Conservation (phyloP, 345 rosid genomes). For the Arabidopsis suecica region DNA sequence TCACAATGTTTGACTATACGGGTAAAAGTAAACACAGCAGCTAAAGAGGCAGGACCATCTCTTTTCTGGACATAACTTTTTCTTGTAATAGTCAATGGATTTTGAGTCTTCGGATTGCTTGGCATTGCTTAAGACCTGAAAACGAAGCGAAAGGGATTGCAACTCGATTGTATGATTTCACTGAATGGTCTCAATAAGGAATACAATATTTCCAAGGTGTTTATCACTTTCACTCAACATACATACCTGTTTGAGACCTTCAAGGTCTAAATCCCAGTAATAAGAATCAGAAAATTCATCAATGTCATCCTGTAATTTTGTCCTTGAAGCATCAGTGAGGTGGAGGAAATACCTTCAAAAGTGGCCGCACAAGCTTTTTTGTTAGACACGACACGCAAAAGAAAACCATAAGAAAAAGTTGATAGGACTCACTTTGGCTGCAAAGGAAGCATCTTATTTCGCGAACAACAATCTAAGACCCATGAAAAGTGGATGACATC, state of each 20-base stretch:
- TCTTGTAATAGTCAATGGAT: constrained; percentile 59
- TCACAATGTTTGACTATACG: constrained; percentile 56
- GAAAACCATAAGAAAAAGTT: constrained; percentile 21
- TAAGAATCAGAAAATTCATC: constrained; percentile 90
- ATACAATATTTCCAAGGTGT: too few species aligned
- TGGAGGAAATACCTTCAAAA: constrained; percentile 78
- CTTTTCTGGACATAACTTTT: constrained; percentile 73
- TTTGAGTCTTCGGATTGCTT: constrained; percentile 55
- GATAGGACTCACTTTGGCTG: constrained; percentile 74
- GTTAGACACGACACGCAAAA: constrained; percentile 15
- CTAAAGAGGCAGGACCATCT: constrained; percentile 73
- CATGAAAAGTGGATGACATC: constrained; percentile 91
- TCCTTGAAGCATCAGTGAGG: constrained; percentile 73
- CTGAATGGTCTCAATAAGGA: constrained; percentile 3
- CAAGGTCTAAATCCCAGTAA: constrained; percentile 78
- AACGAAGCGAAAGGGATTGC: constrained; percentile 17
- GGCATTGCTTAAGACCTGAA: constrained; percentile 79
- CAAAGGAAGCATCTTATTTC: constrained; percentile 74
- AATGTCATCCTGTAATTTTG: constrained; percentile 77
- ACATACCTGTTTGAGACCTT: constrained; percentile 79
- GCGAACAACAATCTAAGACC: constrained; percentile 84
- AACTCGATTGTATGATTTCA: neutral
- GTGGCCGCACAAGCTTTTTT: constrained; percentile 13
- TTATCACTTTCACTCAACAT: too few species aligned
- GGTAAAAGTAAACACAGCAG: constrained; percentile 68